A percentile compares a stretch with the other conserved stretches of the same genome.
These are phyloP conservation scores for Escallonia herrerae DNA, from an alignment of 129 eudicot species.

Conservation along the genomic window DNA sequence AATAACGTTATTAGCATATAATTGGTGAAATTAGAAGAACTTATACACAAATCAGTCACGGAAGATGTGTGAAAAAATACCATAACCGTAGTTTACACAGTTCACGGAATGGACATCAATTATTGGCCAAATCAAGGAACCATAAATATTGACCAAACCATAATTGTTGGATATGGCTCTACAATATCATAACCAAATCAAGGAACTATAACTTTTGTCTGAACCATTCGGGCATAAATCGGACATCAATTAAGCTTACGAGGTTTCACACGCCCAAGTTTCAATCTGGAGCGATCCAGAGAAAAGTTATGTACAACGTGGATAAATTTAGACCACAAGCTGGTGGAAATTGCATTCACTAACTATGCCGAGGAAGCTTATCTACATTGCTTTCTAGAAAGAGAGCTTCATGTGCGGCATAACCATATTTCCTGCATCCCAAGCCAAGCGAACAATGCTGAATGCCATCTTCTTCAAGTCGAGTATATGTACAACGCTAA, in stretches of 20 bases:
- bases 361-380: constrained; percentile 20
- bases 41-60: too few relatives aligned
- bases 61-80: too few relatives aligned
- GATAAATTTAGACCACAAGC: background rate
- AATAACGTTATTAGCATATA: too few relatives aligned
- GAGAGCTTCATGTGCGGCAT: constrained; percentile 16
- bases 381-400: constrained; percentile 12
- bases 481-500: constrained; percentile 19
- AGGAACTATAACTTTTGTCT: background rate
- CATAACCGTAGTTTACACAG: too few relatives aligned
- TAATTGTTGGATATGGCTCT: background rate
- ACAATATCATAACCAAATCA: background rate
- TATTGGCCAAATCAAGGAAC: too few relatives aligned
- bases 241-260: background rate
- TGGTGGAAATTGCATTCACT: background rate
- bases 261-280: background rate
- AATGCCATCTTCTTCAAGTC: background rate
- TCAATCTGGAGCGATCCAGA: background rate
- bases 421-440: background rate
- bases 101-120: too few relatives aligned
- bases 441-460: background rate
- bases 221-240: background rate
- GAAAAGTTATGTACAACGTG: background rate
- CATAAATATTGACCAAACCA: background rate
- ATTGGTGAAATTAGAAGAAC: too few relatives aligned